Percentiles rank a stretch among this genome's conserved stretches.
phyloP scores from a whole-genome alignment of 1,284 basidiomycete genomes.

The Heterobasidion annosum region DNA sequence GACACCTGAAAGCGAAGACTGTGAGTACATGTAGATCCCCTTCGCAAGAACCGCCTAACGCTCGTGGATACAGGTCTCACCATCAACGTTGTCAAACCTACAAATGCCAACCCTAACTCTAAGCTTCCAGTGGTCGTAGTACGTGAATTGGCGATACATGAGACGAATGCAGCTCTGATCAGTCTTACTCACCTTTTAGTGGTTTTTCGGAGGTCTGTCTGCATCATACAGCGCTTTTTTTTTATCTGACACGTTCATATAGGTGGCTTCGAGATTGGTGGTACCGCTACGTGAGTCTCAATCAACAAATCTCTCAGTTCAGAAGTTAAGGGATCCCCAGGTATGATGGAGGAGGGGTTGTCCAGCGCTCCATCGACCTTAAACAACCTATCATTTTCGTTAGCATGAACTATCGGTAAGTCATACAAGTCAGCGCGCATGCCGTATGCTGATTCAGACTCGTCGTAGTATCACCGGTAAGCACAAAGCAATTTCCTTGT shows the following conservation, averaged over 20 bases:
- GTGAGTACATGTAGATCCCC: slow-evolving; percentile 6
- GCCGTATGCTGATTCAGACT: neutral
- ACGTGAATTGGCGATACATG: slow-evolving; percentile 7
- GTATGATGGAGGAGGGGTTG: slow-evolving; percentile 14
- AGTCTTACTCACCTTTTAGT: slow-evolving; percentile 7
- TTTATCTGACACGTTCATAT: slow-evolving; percentile 16
- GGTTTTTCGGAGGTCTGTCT: slow-evolving; percentile 17
- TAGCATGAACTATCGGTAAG: slow-evolving; percentile 25
- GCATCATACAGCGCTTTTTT: neutral
- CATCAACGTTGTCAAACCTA: slow-evolving; percentile 31
- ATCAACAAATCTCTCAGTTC: neutral
- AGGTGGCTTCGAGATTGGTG: slow-evolving; percentile 15
- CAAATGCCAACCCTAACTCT: slow-evolving; percentile 9
- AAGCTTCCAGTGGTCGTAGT: slow-evolving; percentile 34
- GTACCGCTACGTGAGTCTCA: slow-evolving; percentile 9
- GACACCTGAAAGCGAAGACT: slow-evolving; percentile 14
- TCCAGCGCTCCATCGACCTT: slow-evolving; percentile 17
- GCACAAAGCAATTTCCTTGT: neutral
- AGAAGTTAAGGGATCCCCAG: neutral
- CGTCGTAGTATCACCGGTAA: neutral
- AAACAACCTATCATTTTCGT: slow-evolving; percentile 21
- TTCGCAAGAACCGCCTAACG: neutral
- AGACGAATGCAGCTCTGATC: neutral
- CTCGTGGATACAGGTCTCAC: slow-evolving; percentile 24
- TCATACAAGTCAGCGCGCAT: neutral